A percentile compares a stretch with the other conserved stretches of the same genome.
These are phyloP conservation scores for Taphrina populina DNA, from an alignment of 1,139 yeast species.

Conservation along the genomic window DNA sequence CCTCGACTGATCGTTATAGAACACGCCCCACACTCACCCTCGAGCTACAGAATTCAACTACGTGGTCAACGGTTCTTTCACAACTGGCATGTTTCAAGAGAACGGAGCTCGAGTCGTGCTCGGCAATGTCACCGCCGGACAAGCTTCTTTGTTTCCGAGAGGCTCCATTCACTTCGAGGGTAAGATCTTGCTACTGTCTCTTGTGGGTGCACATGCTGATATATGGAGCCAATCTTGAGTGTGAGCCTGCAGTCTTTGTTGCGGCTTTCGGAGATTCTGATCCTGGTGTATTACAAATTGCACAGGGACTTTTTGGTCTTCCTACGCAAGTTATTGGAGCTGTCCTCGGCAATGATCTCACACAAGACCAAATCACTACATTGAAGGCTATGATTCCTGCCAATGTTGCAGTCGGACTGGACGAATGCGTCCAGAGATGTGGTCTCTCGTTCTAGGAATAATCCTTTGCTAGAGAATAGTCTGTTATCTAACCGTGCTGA, in stretches of 20 bases:
- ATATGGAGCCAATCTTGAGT: neutral
- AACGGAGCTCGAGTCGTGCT: constrained; percentile 1
- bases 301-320: neutral
- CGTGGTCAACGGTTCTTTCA: constrained; percentile 4
- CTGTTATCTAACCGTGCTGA: no score
- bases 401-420: constrained; percentile 7
- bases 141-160: constrained; percentile 3
- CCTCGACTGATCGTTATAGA: neutral
- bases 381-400: constrained; percentile 6
- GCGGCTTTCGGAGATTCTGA: constrained; percentile 1
- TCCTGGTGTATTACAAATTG: constrained; percentile 11
- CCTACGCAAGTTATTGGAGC: neutral
- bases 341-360: constrained; percentile 2
- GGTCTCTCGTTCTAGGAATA: constrained; percentile 2
- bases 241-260: constrained; percentile 1
- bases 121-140: constrained; percentile 1
- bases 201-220: neutral
- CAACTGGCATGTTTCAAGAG: constrained; percentile 6
- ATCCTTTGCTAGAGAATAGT: no score
- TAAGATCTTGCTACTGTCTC: neutral
- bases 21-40: constrained; percentile 9
- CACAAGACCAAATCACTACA: neutral
- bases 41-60: constrained; percentile 7
- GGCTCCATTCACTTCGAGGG: constrained; percentile 7
- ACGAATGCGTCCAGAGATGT: neutral